Evolutionary conservation across 495 filamentous ascomycete species (phyloP).

Genomic region (Aspergillus mulundensis): DNA sequence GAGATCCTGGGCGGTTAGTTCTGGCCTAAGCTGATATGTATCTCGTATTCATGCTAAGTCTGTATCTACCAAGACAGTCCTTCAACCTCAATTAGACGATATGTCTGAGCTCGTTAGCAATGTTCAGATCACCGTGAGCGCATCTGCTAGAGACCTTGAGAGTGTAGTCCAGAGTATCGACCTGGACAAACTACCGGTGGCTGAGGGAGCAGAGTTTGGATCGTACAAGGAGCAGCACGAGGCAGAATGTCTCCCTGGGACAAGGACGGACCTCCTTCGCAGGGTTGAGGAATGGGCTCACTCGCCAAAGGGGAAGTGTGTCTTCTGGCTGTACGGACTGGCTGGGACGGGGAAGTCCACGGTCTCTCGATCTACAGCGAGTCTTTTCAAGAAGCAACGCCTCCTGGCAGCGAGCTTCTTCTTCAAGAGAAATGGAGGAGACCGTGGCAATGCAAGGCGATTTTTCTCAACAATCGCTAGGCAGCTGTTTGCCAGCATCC

Average conservation of each 20-base stretch:
- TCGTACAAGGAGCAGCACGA: background rate
- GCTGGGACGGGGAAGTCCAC: background rate
- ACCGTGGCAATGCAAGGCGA: conserved; percentile 31
- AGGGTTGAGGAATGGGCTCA: background rate
- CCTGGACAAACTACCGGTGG: background rate
- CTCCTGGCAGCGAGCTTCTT: background rate
- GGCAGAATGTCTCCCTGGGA: background rate
- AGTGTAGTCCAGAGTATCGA: background rate
- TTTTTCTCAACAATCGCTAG: conserved; percentile 42
- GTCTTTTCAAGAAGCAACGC: background rate
- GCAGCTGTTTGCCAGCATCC: conserved; percentile 32
- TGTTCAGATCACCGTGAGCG: background rate
- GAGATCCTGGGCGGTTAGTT: conserved; percentile 1
- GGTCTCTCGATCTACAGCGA: background rate
- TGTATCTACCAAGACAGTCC: no score
- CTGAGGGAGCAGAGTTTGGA: background rate
- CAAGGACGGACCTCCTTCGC: background rate
- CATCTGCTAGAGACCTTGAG: background rate
- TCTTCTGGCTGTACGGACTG: background rate
- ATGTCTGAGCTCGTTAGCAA: background rate
- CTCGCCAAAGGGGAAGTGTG: background rate
- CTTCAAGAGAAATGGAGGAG: conserved; percentile 9
- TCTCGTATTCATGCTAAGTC: no score
- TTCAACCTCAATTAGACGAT: background rate
- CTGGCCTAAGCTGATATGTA: no score